A percentile compares a stretch with the other conserved stretches of the same genome.
Evolutionary conservation across 169 alveolate species (phyloP).

Genomic region (Plasmodium gallinaceum): DNA sequence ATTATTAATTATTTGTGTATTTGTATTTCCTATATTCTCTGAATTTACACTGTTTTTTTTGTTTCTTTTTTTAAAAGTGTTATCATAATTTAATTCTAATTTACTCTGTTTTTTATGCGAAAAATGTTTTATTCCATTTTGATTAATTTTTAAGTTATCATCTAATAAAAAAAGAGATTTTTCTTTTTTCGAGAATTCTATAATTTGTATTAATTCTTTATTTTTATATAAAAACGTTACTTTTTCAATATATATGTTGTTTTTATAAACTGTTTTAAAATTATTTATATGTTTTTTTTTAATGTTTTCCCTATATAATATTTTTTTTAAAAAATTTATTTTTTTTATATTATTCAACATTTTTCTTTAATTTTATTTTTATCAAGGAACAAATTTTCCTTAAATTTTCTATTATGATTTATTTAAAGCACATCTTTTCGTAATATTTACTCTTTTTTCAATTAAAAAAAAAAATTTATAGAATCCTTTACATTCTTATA

Average conservation of each 20-base stretch:
- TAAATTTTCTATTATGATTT: too few species aligned
- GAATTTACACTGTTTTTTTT: too few species aligned
- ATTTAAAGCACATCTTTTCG: too few species aligned
- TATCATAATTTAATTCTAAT: too few species aligned
- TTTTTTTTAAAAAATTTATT: constrained; percentile 31
- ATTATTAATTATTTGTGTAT: too few species aligned
- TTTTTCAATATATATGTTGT: constrained; percentile 19
- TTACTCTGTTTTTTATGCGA: too few species aligned
- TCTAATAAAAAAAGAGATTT: background rate
- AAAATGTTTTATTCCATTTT: background rate
- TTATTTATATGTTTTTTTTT: constrained; percentile 10
- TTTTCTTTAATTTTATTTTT: background rate
- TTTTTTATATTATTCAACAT: constrained; percentile 27
- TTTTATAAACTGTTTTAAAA: constrained; percentile 7
- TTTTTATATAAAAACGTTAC: constrained; percentile 27
- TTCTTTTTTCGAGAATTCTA: constrained; percentile 14
- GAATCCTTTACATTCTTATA: too few species aligned
- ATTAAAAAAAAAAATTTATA: too few species aligned
- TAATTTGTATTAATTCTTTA: constrained; percentile 39
- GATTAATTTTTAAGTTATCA: background rate
- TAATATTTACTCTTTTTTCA: too few species aligned
- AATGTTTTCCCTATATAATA: constrained; percentile 47
- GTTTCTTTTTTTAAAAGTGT: too few species aligned
- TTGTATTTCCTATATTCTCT: too few species aligned
- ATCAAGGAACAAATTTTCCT: too few species aligned